phyloP scores from a whole-genome alignment of 306 rosid species.

The Begonia masoniana region DNA sequence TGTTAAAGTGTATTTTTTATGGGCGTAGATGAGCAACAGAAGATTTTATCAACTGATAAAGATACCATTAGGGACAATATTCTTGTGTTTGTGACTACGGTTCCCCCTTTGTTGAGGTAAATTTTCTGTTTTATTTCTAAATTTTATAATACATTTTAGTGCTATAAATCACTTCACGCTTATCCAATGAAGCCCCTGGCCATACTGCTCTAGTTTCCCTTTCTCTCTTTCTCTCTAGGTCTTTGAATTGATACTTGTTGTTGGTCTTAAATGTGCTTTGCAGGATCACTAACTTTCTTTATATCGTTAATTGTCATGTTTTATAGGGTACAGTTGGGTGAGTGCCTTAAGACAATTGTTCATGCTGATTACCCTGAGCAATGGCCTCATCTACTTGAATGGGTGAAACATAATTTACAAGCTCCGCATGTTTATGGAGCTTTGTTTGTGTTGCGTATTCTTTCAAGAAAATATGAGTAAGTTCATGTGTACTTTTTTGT shows the following conservation, averaged over 20 bases:
- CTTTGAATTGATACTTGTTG: too few relatives aligned
- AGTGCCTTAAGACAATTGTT: constrained; percentile 83
- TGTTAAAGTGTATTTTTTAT: constrained; percentile 9
- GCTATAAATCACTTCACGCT: neutral
- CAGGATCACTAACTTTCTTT: neutral
- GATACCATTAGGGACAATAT: constrained; percentile 68
- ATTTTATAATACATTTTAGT: neutral
- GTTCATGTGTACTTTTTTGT: too few relatives aligned
- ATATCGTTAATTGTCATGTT: constrained; percentile 8
- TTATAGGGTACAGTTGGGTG: constrained; percentile 85
- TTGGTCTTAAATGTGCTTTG: neutral
- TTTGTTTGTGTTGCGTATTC: constrained; percentile 80
- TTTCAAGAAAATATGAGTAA: constrained; percentile 95
- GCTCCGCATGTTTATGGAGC: constrained; percentile 89
- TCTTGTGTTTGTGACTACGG: constrained; percentile 68
- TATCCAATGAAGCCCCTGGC: too few relatives aligned
- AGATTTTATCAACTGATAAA: constrained; percentile 70
- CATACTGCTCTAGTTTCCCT: too few relatives aligned
- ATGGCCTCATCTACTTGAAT: constrained; percentile 85
- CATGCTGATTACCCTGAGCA: constrained; percentile 95
- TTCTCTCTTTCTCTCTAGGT: neutral
- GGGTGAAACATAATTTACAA: constrained; percentile 91
- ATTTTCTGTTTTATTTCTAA: neutral
- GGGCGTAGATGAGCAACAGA: constrained; percentile 53
- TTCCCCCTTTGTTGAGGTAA: constrained; percentile 86